These are phyloP conservation scores for Cardamine resedifolia DNA, from an alignment of 345 rosid genomes.

Conservation along the genomic window DNA sequence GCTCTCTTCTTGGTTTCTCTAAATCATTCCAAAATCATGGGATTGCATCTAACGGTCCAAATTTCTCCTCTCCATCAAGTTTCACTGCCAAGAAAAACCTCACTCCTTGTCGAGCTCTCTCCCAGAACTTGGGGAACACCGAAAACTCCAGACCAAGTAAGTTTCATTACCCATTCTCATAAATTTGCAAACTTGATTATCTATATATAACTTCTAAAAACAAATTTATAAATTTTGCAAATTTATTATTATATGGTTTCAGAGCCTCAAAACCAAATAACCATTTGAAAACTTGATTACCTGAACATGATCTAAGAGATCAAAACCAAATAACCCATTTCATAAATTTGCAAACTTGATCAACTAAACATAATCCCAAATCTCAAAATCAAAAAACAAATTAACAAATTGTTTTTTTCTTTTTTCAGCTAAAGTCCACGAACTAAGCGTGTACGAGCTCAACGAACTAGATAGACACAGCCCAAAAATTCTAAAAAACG, in stretches of 20 bases:
- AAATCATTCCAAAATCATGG: slow-evolving; percentile 24
- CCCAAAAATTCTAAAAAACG: slow-evolving; percentile 72
- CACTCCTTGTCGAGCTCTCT: slow-evolving; percentile 12
- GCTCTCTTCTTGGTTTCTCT: slow-evolving; percentile 26
- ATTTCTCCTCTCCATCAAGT: slow-evolving; percentile 15
- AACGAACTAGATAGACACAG: slow-evolving; percentile 84
- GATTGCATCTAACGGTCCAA: slow-evolving; percentile 30
- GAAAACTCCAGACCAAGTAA: slow-evolving; percentile 28
- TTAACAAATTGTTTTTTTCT: background rate
- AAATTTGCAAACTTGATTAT: background rate
- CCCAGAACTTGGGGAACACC: background rate
- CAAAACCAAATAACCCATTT: background rate
- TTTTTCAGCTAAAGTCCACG: slow-evolving; percentile 58
- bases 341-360: background rate
- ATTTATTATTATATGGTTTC: too few relatives aligned
- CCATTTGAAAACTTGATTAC: too few relatives aligned
- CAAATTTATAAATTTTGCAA: background rate
- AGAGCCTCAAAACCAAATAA: too few relatives aligned
- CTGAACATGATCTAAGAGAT: background rate
- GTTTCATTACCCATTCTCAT: background rate
- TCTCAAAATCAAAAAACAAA: background rate
- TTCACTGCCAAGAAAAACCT: slow-evolving; percentile 20
- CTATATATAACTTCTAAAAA: background rate
- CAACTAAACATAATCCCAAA: background rate
- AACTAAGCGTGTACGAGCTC: slow-evolving; percentile 71